Base-by-base conservation (phyloP, 73 alveolate species). In the Paramecium primaurelia region DNA sequence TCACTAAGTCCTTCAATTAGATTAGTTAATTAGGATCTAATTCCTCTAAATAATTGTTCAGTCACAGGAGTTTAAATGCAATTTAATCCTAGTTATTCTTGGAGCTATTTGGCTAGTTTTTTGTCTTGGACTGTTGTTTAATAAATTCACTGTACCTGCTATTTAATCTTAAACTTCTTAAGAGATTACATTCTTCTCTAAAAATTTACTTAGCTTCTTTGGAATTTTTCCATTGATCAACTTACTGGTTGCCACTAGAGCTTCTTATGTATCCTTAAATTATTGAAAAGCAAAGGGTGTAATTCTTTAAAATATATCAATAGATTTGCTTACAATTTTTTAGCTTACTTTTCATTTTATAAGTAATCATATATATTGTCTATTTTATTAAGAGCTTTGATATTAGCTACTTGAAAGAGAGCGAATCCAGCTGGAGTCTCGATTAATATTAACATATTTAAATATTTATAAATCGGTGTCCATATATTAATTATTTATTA, bases 1-100 rank as follows among this genome's bases (percentile, higher is more conserved):
- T 97, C 99, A 32, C 97, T 93, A 89, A 98, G 86, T 42, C 99
- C 99, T 86, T 96, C 97, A 80, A 98, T 93, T 69, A 98, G 92
- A 40, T 96, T 96, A 58, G 97, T 92, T 93, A 97, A 95, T 95
- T 97, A 99, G 92, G 93, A 92, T 93, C 98, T 94, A 32, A 98
- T 94, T 51, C 99, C 99, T 95, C 99, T 96, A 68, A 98, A 93
- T 59, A 97, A 96, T 95, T 98, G 98, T 18, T 92, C 93, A 80
- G 97, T 95, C 88, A 97, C 95, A 58, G 94, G 93, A 51, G 97
- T 96, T 71, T 96, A 51, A 37, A 94, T 96, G 71, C 99, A 97
- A 84, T 95, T 97, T 59, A 98, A 96, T 38, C 97, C 98, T 58
- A 98, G 88, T 87, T 95, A 93, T 85, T 98, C 98, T 59, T 96